Percentiles rank a stretch among this genome's conserved stretches.
Conservation (phyloP, 2,329 filamentous ascomycete species). For the Aspergillus brunneoviolaceus region DNA sequence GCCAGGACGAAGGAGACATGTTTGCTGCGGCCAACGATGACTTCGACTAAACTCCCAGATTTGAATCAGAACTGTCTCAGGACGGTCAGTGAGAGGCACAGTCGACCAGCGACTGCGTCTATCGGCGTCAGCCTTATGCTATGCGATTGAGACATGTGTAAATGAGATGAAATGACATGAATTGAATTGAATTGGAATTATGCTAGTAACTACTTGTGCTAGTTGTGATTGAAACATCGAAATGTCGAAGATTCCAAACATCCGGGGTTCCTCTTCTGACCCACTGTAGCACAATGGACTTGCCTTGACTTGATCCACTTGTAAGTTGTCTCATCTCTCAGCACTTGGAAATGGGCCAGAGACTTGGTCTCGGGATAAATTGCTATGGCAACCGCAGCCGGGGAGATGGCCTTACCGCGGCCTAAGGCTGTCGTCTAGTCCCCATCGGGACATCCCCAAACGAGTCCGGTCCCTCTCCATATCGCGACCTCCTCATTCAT, state of each 20-base stretch:
- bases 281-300: not conserved
- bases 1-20: slow-evolving; percentile 30
- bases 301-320: not conserved
- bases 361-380: slow-evolving; percentile 12
- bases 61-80: not conserved
- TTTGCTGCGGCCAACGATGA: slow-evolving; percentile 32
- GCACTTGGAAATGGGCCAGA: too few species aligned
- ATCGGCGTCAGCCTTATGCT: not conserved
- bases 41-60: slow-evolving; percentile 25
- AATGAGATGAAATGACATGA: not conserved
- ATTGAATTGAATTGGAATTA: not conserved
- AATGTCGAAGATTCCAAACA: not conserved
- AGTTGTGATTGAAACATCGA: not conserved
- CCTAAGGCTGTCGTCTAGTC: slow-evolving; percentile 22
- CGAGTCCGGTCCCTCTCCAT: slow-evolving; percentile 11
- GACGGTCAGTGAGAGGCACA: not conserved
- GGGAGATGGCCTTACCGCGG: slow-evolving; percentile 8
- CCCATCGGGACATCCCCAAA: slow-evolving; percentile 29
- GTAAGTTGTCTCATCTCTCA: not conserved
- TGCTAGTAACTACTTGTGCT: not conserved
- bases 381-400: slow-evolving; percentile 30
- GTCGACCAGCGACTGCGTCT: not conserved
- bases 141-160: not conserved
- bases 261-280: not conserved
- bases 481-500: not conserved